Evolutionary conservation across 306 rosid species (phyloP).

Genomic region (Alnus glutinosa): DNA sequence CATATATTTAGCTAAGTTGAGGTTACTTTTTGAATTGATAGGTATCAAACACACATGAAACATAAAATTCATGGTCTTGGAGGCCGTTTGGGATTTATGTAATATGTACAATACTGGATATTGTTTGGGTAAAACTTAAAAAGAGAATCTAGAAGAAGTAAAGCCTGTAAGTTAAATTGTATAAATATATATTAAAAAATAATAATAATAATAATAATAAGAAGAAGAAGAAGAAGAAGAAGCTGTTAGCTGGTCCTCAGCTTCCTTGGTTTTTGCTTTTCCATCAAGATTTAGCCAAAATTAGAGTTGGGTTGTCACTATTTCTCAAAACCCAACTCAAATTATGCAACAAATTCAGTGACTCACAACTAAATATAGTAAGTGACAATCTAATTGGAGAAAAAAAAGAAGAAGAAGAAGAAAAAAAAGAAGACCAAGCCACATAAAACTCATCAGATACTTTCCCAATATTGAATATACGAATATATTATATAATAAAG

Average conservation of each 20-base stretch:
- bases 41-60: no score
- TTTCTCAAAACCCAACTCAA: conserved; percentile 11
- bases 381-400: background rate
- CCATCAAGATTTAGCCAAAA: background rate
- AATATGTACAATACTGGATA: no score
- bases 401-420: background rate
- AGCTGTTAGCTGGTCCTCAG: background rate
- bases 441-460: background rate
- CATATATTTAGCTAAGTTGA: background rate
- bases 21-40: background rate
- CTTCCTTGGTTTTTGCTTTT: background rate
- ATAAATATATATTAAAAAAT: background rate
- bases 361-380: background rate
- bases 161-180: background rate
- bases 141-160: background rate
- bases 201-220: no score
- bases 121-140: background rate
- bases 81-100: no score
- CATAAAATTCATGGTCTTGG: no score
- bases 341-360: background rate
- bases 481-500: background rate
- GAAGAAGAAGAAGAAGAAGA: background rate
- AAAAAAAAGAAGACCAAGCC: background rate
- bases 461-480: background rate
- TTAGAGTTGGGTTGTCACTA: background rate